Base-by-base conservation (phyloP, 192 early-diverging fungal species). In the Chytriomyces hyalinus region DNA sequence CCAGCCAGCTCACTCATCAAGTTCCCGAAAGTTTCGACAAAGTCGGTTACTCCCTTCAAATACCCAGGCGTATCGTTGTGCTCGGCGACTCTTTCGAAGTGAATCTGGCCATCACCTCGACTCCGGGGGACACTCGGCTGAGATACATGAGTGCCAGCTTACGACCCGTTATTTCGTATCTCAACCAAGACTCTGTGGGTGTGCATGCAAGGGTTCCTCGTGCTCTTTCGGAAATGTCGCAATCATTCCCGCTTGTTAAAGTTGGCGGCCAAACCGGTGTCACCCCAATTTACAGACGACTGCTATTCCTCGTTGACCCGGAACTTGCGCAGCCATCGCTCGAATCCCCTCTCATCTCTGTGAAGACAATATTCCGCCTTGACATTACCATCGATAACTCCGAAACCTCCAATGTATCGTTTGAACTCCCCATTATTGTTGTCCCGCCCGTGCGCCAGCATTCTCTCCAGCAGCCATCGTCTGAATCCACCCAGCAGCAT, bases 41-140 rank as follows among this genome's bases (percentile, higher is more conserved):
- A 46, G 61, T 73, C 61, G 45, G 63, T 5, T 78, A 51, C 64
- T 73, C 77, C 7, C 26, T 78, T 48, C 24, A 78, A 17, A 65
- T 66, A 9, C 70, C 77, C 6, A 17, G 48, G 7, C 57, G 77
- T 9, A 53, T 65, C 44, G 15, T 78, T 28, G 28, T 24, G 20
- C 51, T 71, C 49, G 70, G 70, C 10, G 77, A 78, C 9, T 28
- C 46, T 0, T 49, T 78, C 7, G 67, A 69, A 46, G 68, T 68
- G 10, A 60, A 78, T 43, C 50, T 78, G 9, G 28, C 26, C 26
- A 53, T 78, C 51, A 66, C 28, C 2, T 70, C 66, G 13, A 61
- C 68, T 17, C 76, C 76, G 11, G 62, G 60, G 15, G 50, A 46
- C 24, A 61, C 76, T 17, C 22, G 36, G 22, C 36, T 78, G n/a